These are phyloP conservation scores for Gracilaria vermiculophylla DNA, from an alignment of 23 red algal genomes.

Conservation along the genomic window DNA sequence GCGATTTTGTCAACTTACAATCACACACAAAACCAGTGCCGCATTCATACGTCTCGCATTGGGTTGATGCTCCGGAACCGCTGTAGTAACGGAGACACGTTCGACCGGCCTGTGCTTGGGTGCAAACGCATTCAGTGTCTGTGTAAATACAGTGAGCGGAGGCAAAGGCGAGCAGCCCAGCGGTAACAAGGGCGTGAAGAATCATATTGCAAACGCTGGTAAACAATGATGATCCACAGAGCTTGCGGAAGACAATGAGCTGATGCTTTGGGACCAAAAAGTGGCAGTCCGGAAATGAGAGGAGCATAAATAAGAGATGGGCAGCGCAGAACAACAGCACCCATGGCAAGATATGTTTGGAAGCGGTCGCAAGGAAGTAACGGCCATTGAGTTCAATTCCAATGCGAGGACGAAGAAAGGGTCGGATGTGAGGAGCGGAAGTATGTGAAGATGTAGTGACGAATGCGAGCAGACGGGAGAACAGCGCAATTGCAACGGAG, in stretches of 20 bases:
- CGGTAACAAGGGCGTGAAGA: background rate
- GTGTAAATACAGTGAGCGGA: slow-evolving; percentile 25
- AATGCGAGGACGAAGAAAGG: too few relatives aligned
- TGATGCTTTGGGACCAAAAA: too few relatives aligned
- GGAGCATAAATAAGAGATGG: background rate
- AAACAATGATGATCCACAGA: too few relatives aligned
- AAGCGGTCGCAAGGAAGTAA: background rate
- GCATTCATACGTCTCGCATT: slow-evolving; percentile 28
- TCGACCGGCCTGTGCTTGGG: background rate
- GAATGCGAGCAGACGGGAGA: too few relatives aligned
- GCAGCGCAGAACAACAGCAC: background rate
- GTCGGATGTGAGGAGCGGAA: too few relatives aligned
- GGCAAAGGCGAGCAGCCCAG: background rate
- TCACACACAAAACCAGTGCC: slow-evolving; percentile 31
- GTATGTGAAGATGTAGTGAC: too few relatives aligned
- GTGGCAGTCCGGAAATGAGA: background rate
- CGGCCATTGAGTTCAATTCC: too few relatives aligned
- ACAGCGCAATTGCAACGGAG: too few relatives aligned
- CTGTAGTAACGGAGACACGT: slow-evolving; percentile 16
- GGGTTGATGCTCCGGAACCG: background rate
- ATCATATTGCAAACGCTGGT: background rate
- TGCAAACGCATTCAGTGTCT: slow-evolving; percentile 9
- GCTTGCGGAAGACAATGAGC: too few relatives aligned
- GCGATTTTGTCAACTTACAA: background rate
- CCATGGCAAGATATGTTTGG: background rate